phyloP scores from a whole-genome alignment of 257 asterid species.

The Solanum peruvianum region DNA sequence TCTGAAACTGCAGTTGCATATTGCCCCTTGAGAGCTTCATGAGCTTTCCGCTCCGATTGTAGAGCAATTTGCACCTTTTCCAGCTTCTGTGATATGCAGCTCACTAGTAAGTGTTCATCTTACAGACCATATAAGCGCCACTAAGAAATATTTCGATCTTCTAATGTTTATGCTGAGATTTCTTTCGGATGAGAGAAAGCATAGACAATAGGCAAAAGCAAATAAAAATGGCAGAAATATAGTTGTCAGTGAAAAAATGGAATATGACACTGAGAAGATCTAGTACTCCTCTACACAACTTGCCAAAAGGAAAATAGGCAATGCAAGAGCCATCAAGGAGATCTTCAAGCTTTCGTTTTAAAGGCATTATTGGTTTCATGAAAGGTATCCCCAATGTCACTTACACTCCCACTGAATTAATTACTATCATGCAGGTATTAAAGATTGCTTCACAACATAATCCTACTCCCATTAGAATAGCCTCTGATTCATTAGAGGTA shows the following conservation, averaged over 20 bases:
- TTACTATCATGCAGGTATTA: neutral
- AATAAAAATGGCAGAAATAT: neutral
- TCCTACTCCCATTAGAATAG: neutral
- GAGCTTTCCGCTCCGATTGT: conserved; percentile 35
- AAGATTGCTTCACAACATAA: neutral
- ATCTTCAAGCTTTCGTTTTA: neutral
- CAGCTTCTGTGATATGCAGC: conserved; percentile 36
- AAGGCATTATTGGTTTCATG: neutral
- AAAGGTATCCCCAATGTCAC: neutral
- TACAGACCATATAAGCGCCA: neutral
- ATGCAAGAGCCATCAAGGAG: neutral
- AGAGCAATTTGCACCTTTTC: conserved; percentile 36
- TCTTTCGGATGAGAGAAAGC: neutral
- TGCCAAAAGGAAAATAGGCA: neutral
- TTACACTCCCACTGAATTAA: neutral
- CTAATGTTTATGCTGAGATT: neutral
- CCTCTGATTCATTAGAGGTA: neutral
- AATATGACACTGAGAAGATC: neutral
- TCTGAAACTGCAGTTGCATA: conserved; percentile 47
- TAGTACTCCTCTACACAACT: neutral
- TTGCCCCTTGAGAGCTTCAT: conserved; percentile 32
- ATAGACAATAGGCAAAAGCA: neutral
- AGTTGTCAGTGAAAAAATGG: neutral
- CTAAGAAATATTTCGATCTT: neutral
- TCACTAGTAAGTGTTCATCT: neutral